Evolutionary conservation across 2,329 filamentous ascomycete genomes (phyloP).

Genomic region (Cytospora chrysosperma): DNA sequence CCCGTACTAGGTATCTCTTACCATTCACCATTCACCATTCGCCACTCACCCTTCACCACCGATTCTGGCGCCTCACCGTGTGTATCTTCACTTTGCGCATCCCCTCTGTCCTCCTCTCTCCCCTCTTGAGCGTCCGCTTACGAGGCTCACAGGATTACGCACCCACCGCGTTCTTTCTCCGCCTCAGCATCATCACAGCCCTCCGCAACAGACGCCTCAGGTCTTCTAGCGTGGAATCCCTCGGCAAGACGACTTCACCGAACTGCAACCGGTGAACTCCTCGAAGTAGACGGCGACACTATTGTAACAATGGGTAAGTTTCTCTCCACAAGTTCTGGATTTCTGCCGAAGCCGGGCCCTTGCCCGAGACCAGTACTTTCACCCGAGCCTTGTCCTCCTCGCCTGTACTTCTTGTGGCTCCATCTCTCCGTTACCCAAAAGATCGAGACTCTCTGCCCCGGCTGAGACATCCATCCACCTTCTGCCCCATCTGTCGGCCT

Average conservation of each 20-base stretch:
- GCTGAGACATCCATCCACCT: slow-evolving; percentile 9
- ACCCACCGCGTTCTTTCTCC: not conserved
- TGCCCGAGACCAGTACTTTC: not conserved
- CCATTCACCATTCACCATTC: not conserved
- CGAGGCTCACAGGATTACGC: slow-evolving; percentile 3
- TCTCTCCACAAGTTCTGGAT: not conserved
- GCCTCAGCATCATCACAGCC: slow-evolving; percentile 2
- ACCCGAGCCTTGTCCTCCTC: not conserved
- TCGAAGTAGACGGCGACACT: slow-evolving; percentile 5
- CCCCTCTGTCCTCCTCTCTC: not conserved
- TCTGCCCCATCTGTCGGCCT: slow-evolving; percentile 1
- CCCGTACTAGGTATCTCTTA: not conserved
- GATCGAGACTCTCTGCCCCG: not conserved
- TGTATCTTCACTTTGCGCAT: slow-evolving; percentile 15
- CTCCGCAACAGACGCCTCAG: slow-evolving; percentile 11
- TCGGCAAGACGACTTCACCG: not conserved
- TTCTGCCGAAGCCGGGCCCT: not conserved
- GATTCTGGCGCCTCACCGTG: not conserved
- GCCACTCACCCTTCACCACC: not conserved
- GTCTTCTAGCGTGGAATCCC: not conserved
- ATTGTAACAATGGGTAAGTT: slow-evolving; percentile 21
- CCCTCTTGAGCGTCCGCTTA: slow-evolving; percentile 8
- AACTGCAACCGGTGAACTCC: not conserved
- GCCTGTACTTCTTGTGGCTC: slow-evolving; percentile 3
- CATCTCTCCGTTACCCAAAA: slow-evolving; percentile 1